A percentile compares a stretch with the other conserved stretches of the same genome.
These are phyloP conservation scores for Fagus sylvatica DNA, from an alignment of 306 rosid species.

Conservation along the genomic window DNA sequence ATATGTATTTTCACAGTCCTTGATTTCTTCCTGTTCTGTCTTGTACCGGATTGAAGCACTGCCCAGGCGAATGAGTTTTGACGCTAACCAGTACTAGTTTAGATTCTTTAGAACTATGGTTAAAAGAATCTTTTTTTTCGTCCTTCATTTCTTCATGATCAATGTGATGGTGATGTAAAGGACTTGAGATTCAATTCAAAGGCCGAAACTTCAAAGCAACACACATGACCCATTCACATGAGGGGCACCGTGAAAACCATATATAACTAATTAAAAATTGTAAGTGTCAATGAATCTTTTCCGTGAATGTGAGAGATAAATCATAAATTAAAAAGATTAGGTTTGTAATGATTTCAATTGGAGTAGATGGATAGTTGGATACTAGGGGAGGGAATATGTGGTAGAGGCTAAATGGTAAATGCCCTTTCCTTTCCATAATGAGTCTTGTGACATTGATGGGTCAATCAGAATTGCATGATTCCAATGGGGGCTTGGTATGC, in stretches of 20 bases:
- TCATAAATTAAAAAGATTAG: conserved; percentile 8
- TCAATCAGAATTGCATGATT: not conserved
- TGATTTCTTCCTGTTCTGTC: too few relatives aligned
- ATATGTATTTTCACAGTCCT: too few relatives aligned
- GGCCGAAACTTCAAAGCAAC: conserved; percentile 9
- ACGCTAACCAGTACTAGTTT: not conserved
- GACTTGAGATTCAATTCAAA: not conserved
- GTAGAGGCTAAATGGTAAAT: conserved; percentile 23
- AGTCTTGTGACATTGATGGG: conserved; percentile 29
- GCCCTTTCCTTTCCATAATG: not conserved
- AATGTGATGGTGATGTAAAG: not conserved
- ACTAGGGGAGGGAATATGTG: conserved; percentile 61
- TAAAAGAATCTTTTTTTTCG: not conserved
- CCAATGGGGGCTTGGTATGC: conserved; percentile 18
- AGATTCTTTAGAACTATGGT: not conserved
- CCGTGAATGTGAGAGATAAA: not conserved
- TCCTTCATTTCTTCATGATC: not conserved
- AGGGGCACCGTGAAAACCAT: not conserved
- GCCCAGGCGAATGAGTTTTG: not conserved
- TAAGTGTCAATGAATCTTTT: not conserved
- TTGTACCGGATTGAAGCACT: too few relatives aligned
- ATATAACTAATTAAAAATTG: not conserved
- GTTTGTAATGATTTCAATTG: not conserved
- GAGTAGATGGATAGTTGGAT: conserved; percentile 11
- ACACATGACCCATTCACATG: conserved; percentile 7